Base-by-base conservation (phyloP, 2,329 filamentous ascomycete species). In the Chaetothyriales sp. region DNA sequence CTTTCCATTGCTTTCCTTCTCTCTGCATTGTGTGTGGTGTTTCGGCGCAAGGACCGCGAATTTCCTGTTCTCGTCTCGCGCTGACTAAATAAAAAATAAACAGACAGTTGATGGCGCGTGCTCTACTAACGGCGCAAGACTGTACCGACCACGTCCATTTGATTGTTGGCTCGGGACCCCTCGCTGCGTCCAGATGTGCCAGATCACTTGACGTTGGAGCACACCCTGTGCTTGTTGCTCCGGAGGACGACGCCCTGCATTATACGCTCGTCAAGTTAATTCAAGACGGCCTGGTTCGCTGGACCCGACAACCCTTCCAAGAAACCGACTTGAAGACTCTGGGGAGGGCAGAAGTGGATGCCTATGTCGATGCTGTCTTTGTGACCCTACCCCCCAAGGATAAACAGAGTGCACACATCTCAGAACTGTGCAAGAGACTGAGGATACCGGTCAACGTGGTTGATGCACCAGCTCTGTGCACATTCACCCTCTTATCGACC, bases 401-500 rank as follows among this genome's bases (percentile, higher is more conserved):
- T 66, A 70, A 59, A 61, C 47, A 44, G 22, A 66, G 73, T 82
- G 63, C 61, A 71, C 79, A 80, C 57, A 85, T 95, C 56, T 87
- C 87, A 0, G 73, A 71, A 4, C 73, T 89, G 3, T 97, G 92
- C 71, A 80, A 76, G 54, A 77, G 83, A 46, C 75, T 89, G 55
- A 81, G 92, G 45, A 92, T 98, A 60, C 90, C 90, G 29, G 77
- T 98, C 64, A 98, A 98, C 68, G 88, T 97, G 22, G 80, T 88
- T 54, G 92, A 98, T 70, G 80, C 86, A 0, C 86, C 90, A 0
- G 76, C 80, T 33, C 82, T 97, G 15, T 95, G 89, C 71, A 86
- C 87, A 22, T 95, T 98, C 67, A 85, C 85, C 4, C 76, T 98
- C 49, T 80, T 97, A 46, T 92, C 89, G 20, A 94, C 87, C 6